phyloP scores from a whole-genome alignment of 2,329 filamentous ascomycete species.

The Penicillium capsulatum region DNA sequence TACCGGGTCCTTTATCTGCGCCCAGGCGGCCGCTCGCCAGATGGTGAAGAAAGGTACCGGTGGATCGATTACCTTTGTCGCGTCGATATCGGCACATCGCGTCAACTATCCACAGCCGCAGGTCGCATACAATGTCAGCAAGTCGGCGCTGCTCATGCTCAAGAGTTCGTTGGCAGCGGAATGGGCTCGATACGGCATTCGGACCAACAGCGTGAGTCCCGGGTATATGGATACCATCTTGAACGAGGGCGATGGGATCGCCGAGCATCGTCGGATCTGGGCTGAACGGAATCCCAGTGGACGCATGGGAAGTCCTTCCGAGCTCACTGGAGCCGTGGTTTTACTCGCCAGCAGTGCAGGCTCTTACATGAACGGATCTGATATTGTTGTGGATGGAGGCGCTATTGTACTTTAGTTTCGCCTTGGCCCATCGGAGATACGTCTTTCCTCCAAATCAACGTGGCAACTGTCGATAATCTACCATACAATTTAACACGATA shows the following conservation, averaged over 20 bases:
- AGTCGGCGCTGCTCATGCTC: constrained; percentile 62
- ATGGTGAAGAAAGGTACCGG: constrained; percentile 33
- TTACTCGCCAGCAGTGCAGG: constrained; percentile 58
- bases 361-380: constrained; percentile 64
- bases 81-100: constrained; percentile 63
- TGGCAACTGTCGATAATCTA: constrained; percentile 2
- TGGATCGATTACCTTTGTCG: constrained; percentile 55
- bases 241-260: constrained; percentile 61
- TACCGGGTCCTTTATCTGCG: constrained; percentile 65
- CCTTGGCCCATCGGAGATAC: neutral
- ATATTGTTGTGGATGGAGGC: constrained; percentile 62
- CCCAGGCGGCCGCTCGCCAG: constrained; percentile 57
- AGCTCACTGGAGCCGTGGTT: constrained; percentile 60
- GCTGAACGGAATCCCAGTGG: constrained; percentile 58
- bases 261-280: constrained; percentile 54
- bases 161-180: constrained; percentile 65
- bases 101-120: constrained; percentile 73
- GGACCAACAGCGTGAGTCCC: constrained; percentile 66
- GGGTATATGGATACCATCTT: constrained; percentile 76
- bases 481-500: constrained; percentile 2
- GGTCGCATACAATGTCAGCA: constrained; percentile 66
- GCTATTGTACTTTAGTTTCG: constrained; percentile 13
- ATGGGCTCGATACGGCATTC: constrained; percentile 67
- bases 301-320: constrained; percentile 60
- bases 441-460: neutral